These are phyloP conservation scores for Metschnikowia cerradonensis DNA, from an alignment of 805 yeast species.

Conservation along the genomic window DNA sequence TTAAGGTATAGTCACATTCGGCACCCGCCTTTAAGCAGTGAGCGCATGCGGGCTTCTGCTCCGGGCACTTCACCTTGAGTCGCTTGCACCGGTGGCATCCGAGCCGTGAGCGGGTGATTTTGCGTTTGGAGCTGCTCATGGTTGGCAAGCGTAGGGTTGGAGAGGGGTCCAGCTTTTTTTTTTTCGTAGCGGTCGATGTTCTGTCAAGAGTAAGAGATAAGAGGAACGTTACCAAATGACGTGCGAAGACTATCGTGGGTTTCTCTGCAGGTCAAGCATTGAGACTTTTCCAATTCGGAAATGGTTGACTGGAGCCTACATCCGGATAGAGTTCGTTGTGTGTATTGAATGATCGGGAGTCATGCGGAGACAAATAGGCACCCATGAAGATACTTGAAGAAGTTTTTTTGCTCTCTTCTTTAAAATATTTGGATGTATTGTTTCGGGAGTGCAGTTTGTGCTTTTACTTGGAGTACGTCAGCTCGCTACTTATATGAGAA, in stretches of 20 bases:
- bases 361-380: too few relatives aligned
- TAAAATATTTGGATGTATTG: too few relatives aligned
- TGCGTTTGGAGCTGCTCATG: slow-evolving; percentile 12
- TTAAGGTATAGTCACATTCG: slow-evolving; percentile 61
- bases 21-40: slow-evolving; percentile 46
- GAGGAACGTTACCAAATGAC: neutral
- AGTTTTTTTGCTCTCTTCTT: too few relatives aligned
- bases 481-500: neutral
- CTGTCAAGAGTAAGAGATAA: neutral
- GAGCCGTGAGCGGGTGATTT: slow-evolving; percentile 44
- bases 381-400: too few relatives aligned
- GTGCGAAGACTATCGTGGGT: neutral
- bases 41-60: slow-evolving; percentile 57
- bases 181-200: neutral
- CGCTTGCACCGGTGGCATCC: slow-evolving; percentile 64
- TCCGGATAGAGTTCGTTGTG: too few relatives aligned
- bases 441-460: too few relatives aligned
- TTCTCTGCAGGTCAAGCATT: neutral
- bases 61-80: slow-evolving; percentile 67
- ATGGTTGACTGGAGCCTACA: too few relatives aligned
- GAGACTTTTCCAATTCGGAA: too few relatives aligned
- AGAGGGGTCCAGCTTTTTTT: neutral
- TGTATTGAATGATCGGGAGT: too few relatives aligned
- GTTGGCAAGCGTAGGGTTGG: neutral
- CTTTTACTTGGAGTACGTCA: neutral